Conservation (phyloP, 257 asterid species). For the Nicotiana undulata region DNA sequence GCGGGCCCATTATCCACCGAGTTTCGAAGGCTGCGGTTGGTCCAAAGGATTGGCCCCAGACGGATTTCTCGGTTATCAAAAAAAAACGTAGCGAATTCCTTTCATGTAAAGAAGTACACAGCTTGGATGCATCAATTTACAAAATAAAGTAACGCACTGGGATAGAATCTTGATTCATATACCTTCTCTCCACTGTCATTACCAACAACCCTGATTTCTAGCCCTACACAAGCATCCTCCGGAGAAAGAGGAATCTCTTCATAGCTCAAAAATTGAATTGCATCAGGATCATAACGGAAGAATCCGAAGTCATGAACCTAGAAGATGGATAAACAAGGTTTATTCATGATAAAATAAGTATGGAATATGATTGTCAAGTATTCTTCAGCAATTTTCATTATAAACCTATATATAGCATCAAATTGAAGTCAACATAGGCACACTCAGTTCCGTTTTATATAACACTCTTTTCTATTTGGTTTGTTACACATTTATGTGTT, state of each 20-base stretch:
- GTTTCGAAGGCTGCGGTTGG: too few relatives aligned
- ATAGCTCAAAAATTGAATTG: slow-evolving; percentile 83
- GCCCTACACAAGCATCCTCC: slow-evolving; percentile 95
- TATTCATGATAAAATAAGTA: neutral
- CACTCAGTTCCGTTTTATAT: neutral
- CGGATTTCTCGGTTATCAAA: too few relatives aligned
- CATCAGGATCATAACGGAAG: slow-evolving; percentile 81
- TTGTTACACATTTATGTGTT: neutral
- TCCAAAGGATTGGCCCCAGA: too few relatives aligned
- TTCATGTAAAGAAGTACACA: neutral
- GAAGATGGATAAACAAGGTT: slow-evolving; percentile 1
- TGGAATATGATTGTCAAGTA: neutral
- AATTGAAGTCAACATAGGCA: neutral
- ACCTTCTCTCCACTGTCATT: slow-evolving; percentile 99
- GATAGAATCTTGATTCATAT: slow-evolving; percentile 3
- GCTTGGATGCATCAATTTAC: neutral
- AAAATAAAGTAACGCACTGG: neutral
- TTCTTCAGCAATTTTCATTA: neutral
- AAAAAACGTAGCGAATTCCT: neutral
- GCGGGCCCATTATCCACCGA: too few relatives aligned
- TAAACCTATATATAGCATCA: neutral
- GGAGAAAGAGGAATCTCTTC: slow-evolving; percentile 98
- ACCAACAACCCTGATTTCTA: slow-evolving; percentile 97
- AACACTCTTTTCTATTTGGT: neutral
- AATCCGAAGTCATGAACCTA: slow-evolving; percentile 98